Percentiles rank a stretch among this genome's conserved stretches.
Evolutionary conservation across 1,284 basidiomycete species (phyloP).

Genomic region (Microbotryum intermedium): DNA sequence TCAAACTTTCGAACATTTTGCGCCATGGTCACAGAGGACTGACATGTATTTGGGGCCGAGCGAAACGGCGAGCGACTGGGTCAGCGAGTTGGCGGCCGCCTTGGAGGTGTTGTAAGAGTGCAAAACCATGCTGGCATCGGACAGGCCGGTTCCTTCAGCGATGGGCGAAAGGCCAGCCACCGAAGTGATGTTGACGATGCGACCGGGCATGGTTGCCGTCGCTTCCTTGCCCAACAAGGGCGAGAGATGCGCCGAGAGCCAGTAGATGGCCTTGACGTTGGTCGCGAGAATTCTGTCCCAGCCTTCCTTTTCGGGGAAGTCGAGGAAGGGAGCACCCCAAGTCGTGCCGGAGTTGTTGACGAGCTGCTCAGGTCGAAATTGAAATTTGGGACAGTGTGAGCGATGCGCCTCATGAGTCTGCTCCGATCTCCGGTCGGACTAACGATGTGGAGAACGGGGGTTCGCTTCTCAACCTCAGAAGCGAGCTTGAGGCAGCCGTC

Average conservation of each 20-base stretch:
- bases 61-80: constrained; percentile 61
- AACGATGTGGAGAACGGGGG: constrained; percentile 52
- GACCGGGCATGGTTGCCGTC: constrained; percentile 56
- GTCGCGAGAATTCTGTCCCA: constrained; percentile 73
- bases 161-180: constrained; percentile 54
- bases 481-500: constrained; percentile 70
- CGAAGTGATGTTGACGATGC: constrained; percentile 75
- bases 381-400: background rate
- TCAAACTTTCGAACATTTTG: background rate
- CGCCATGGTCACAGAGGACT: constrained; percentile 47
- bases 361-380: constrained; percentile 43
- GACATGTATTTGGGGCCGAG: constrained; percentile 51
- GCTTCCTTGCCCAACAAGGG: constrained; percentile 59
- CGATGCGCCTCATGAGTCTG: background rate
- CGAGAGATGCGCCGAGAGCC: constrained; percentile 41
- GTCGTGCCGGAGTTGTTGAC: constrained; percentile 69
- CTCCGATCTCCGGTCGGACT: background rate
- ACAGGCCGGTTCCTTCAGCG: constrained; percentile 45
- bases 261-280: constrained; percentile 73
- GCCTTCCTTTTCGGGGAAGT: constrained; percentile 57
- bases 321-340: constrained; percentile 65
- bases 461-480: constrained; percentile 56
- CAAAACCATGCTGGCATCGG: constrained; percentile 48
- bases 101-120: constrained; percentile 47
- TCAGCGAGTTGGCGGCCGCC: constrained; percentile 64